Evolutionary conservation across 192 early-diverging fungal species (phyloP).

Genomic region (Gonapodya sp.): DNA sequence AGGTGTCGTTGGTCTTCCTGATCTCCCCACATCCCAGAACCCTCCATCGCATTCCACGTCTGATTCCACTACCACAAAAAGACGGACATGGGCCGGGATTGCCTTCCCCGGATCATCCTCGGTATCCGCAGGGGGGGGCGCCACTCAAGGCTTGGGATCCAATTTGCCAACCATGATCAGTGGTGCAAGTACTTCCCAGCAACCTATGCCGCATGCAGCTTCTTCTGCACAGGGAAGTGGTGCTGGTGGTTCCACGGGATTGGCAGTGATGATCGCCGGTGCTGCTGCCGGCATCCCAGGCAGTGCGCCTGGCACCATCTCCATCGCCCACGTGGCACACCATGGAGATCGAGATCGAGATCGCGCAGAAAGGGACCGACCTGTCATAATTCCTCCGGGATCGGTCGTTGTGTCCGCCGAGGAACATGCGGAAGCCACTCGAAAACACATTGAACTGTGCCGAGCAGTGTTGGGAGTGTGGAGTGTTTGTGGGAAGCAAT

Average conservation of each 20-base stretch:
- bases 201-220: not conserved
- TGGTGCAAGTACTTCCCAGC: no score
- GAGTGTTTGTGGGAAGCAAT: not conserved
- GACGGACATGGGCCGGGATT: not conserved
- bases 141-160: no score
- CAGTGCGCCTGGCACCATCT: not conserved
- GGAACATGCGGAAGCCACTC: not conserved
- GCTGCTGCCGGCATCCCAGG: not conserved
- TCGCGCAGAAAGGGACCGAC: not conserved
- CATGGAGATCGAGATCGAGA: not conserved
- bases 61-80: not conserved
- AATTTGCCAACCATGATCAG: no score
- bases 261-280: no score
- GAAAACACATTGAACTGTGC: not conserved
- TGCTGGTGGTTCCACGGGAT: not conserved
- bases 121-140: no score
- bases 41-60: not conserved
- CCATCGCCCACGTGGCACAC: not conserved
- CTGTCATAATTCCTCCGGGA: not conserved
- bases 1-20: not conserved
- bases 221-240: not conserved
- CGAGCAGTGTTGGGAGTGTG: not conserved
- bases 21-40: no score
- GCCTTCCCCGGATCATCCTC: no score
- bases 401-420: not conserved